phyloP scores from a whole-genome alignment of 1,284 basidiomycete species.

The Cystobasidiaceae sp. region DNA sequence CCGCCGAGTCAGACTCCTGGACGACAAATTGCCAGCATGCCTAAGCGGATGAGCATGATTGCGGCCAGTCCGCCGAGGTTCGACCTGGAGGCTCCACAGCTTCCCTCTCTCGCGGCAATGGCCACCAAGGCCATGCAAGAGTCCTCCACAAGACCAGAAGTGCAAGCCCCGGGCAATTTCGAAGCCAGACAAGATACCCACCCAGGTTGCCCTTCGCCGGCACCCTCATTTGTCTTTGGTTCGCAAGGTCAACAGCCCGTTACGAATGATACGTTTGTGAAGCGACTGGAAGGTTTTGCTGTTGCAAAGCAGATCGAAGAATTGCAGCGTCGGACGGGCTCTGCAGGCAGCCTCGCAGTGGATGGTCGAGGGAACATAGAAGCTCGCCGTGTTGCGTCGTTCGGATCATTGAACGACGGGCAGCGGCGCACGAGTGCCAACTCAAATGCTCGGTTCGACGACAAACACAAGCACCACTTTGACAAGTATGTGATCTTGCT shows the following conservation, averaged over 20 bases:
- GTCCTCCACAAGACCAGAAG: background rate
- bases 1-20: background rate
- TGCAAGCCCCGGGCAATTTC: background rate
- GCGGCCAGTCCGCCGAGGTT: slow-evolving; percentile 24
- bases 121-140: background rate
- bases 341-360: background rate
- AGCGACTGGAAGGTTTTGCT: slow-evolving; percentile 15
- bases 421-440: background rate
- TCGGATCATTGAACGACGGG: background rate
- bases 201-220: background rate
- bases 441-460: slow-evolving; percentile 6
- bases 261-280: slow-evolving; percentile 4
- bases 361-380: background rate
- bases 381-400: background rate
- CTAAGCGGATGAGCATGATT: slow-evolving; percentile 19
- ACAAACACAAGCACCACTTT: slow-evolving; percentile 18
- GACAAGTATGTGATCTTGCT: slow-evolving; percentile 1
- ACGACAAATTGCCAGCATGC: slow-evolving; percentile 7
- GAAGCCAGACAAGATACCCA: background rate
- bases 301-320: slow-evolving; percentile 22
- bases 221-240: slow-evolving; percentile 16
- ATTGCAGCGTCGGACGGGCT: background rate
- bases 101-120: slow-evolving; percentile 13
- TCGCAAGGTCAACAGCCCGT: slow-evolving; percentile 17
- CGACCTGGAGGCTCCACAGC: slow-evolving; percentile 19